Evolutionary conservation across 1,284 basidiomycete species (phyloP).

Genomic region (Leccinum pachyderme): DNA sequence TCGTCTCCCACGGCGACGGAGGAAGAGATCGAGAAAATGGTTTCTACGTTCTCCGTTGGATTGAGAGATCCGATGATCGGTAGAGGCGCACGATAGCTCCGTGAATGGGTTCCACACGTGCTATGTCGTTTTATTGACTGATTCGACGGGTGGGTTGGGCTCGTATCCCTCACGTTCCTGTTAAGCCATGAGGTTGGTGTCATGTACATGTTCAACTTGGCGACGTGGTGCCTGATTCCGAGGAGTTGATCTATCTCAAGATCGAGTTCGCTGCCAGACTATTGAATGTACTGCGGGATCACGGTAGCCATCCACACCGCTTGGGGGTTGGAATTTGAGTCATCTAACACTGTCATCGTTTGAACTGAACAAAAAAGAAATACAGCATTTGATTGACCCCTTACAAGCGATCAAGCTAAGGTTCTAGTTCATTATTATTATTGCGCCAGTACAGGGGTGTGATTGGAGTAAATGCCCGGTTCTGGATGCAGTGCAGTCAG

Average conservation of each 20-base stretch:
- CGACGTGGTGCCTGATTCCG: slow-evolving; percentile 22
- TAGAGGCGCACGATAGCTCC: not conserved
- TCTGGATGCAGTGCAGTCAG: slow-evolving; percentile 20
- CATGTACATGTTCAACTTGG: slow-evolving; percentile 38
- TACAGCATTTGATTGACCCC: slow-evolving; percentile 34
- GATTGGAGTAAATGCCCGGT: slow-evolving; percentile 10
- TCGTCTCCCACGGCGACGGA: not conserved
- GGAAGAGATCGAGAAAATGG: slow-evolving; percentile 26
- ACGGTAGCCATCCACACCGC: slow-evolving; percentile 34
- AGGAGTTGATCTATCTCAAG: slow-evolving; percentile 34
- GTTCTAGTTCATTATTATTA: slow-evolving; percentile 36
- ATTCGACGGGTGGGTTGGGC: slow-evolving; percentile 30
- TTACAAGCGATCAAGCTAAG: slow-evolving; percentile 19
- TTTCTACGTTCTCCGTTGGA: slow-evolving; percentile 22
- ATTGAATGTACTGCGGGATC: slow-evolving; percentile 22
- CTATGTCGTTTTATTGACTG: slow-evolving; percentile 29
- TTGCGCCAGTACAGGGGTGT: slow-evolving; percentile 26
- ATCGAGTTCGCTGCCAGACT: slow-evolving; percentile 29
- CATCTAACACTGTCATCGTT: slow-evolving; percentile 35
- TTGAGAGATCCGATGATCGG: not conserved
- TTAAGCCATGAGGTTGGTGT: slow-evolving; percentile 17
- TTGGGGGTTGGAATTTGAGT: slow-evolving; percentile 36
- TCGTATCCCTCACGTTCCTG: slow-evolving; percentile 28
- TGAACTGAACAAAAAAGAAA: slow-evolving; percentile 29
- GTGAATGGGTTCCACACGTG: not conserved